Percentiles rank a stretch among this genome's conserved stretches.
Conservation (phyloP, 495 filamentous ascomycete genomes). For the Aspergillus nidulans region DNA sequence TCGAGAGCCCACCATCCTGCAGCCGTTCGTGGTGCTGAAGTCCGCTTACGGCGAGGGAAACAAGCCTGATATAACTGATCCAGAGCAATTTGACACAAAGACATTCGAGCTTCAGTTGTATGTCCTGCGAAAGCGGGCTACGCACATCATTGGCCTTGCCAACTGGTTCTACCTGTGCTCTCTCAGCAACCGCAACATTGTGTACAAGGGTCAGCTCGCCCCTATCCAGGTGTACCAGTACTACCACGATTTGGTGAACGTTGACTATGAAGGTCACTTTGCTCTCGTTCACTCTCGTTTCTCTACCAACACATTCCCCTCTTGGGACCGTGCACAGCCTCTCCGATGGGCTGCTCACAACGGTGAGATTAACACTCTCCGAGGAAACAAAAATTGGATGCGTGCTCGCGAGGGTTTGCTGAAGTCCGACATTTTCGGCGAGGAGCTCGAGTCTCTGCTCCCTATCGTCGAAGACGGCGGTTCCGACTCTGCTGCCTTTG, state of each 20-base stretch:
- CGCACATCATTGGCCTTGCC: slow-evolving; percentile 88
- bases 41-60: slow-evolving; percentile 83
- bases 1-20: slow-evolving; percentile 88
- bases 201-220: slow-evolving; percentile 97
- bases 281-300: slow-evolving; percentile 97
- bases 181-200: slow-evolving; percentile 96
- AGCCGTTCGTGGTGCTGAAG: slow-evolving; percentile 90
- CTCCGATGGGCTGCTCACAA: slow-evolving; percentile 98
- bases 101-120: slow-evolving; percentile 93
- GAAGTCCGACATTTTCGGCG: slow-evolving; percentile 86
- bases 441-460: slow-evolving; percentile 87
- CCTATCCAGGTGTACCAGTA: slow-evolving; percentile 99
- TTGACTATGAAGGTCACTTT: slow-evolving; percentile 97
- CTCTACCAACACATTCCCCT: slow-evolving; percentile 98
- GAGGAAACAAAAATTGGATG: slow-evolving; percentile 99
- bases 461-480: slow-evolving; percentile 97
- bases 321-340: slow-evolving; percentile 97
- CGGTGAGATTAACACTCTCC: slow-evolving; percentile 97
- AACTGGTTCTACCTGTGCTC: slow-evolving; percentile 99
- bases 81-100: slow-evolving; percentile 74
- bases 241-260: slow-evolving; percentile 95
- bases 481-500: slow-evolving; percentile 96
- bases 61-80: slow-evolving; percentile 74
- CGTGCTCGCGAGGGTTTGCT: slow-evolving; percentile 94
- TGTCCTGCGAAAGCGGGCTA: slow-evolving; percentile 89